Evolutionary conservation across 2,329 filamentous ascomycete species (phyloP), one percentile per base, ranked within the genome.

Genomic region (Aspergillus pseudotamarii): DNA sequence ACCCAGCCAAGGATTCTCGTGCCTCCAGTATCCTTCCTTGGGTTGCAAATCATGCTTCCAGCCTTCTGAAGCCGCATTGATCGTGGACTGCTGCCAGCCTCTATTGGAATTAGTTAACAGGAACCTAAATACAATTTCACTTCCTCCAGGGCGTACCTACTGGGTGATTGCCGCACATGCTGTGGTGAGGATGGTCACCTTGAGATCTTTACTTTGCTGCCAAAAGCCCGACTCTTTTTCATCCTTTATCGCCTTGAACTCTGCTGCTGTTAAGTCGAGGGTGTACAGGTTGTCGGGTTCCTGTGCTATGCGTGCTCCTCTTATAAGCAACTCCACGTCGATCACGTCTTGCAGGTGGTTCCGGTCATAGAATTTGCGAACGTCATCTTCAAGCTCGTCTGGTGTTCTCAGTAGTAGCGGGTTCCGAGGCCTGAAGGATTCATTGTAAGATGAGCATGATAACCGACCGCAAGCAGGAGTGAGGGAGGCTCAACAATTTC

Each of bases 131-230:
- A 14, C 6, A 12, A 23, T 26, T 43, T 30, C 21, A 16, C 16
- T 6, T 9, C 19, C 3, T 53, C 10, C 4, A 10, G 1, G 43
- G 30, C 3, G 1, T 21, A 63, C 69, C 59, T 61, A 71, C 70
- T 72, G 70, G 28, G 64, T 69, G 26, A 72, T 69, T 1, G 70
- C 70, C 4, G 70, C 68, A 50, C 68, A 72, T n/a, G 70, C 68
- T 3, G 69, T 70, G 0, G 66, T 64, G 28, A 72, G 45, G 6
- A 71, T 68, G 6, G 64, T 67, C 16, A 71, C 67, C 23, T 64
- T 67, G 23, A 69, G 59, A 10, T 62, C 63, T 23, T 69, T 67
- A 6, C 60, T 67, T 57, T 67, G 63, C 9, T 64, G 60, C n/a
- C 64, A 53, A 19, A 64, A 57, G 16, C 54, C 56, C 3, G 32